Evolutionary conservation across 108 stramenopile genomes (phyloP), one percentile per base, ranked within the genome.

Genomic region (Seminavis robusta): DNA sequence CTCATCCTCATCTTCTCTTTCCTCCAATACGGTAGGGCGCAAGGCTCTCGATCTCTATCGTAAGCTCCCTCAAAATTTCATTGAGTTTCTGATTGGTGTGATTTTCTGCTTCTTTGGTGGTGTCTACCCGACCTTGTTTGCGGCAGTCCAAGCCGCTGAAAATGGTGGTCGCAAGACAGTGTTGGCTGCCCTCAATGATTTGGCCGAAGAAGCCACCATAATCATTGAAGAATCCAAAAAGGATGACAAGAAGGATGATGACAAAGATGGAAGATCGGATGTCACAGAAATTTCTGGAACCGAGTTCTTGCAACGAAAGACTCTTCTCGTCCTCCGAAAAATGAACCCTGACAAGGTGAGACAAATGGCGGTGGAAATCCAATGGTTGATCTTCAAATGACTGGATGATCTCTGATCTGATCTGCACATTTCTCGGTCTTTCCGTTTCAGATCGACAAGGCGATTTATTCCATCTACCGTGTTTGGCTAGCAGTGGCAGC

Each of bases 81-180:
- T 86, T 8, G 58, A 72, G 6, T 69, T 92, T 37, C 44, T 88
- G 11, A 74, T 78, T 47, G 95, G 95, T 0, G 69, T 87, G 24
- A 44, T 85, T 40, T 79, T 96, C 60, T 96, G 95, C 63, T 98
- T 98, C 88, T 97, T 96, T 62, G 97, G 97, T 0, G 97, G 97
- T 15, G 61, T 88, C 17, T 98, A 88, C 56, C 92, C 94, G 8
- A 73, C 84, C 4, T 61, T 93, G 9, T 95, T 98, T 73, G 94
- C 97, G 6, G 94, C 95, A 28, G 50, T 93, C 34, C 84, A 96
- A 76, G 97, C 94, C 24, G 89, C 86, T 42, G 79, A 92, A 50
- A 71, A 93, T 55, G 74, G 87, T 32, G 97, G 95, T 26, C 57
- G 83, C 23, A 52, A 66, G 29, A 59, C 86, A 3, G 74, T 95